Conservation (phyloP, 2,329 filamentous ascomycete species). For the Pezicula rhizophila region DNA sequence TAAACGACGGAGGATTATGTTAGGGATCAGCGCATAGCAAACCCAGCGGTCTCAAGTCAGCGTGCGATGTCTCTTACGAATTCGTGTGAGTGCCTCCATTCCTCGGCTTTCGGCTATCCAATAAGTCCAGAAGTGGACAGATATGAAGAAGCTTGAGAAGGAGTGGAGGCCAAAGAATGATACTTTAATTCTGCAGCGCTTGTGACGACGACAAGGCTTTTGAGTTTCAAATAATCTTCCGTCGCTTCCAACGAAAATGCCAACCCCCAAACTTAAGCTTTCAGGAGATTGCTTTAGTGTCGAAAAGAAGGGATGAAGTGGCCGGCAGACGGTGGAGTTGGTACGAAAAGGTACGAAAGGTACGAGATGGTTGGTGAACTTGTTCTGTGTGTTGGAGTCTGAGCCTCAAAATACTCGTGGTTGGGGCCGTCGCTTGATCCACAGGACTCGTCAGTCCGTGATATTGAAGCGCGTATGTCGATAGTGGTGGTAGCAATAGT, state of each 20-base stretch:
- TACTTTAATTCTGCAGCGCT: not conserved
- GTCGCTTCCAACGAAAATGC: not conserved
- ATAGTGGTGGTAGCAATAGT: not conserved
- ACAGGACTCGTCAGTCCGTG: constrained; percentile 9
- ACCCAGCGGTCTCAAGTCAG: too few relatives aligned
- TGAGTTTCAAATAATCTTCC: not conserved
- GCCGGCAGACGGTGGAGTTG: not conserved
- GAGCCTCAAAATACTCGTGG: constrained; percentile 1
- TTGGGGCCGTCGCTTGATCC: constrained; percentile 1
- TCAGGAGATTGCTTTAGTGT: too few relatives aligned
- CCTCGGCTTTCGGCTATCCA: too few relatives aligned
- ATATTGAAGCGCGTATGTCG: not conserved
- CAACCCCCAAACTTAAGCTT: not conserved
- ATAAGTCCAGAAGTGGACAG: too few relatives aligned
- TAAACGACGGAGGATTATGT: too few relatives aligned
- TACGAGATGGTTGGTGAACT: too few relatives aligned
- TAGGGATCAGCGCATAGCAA: too few relatives aligned
- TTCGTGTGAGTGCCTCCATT: too few relatives aligned
- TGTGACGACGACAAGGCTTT: not conserved
- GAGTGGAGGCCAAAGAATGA: not conserved
- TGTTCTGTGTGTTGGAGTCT: not conserved
- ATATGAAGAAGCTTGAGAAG: too few relatives aligned
- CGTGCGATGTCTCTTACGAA: too few relatives aligned
- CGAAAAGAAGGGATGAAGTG: too few relatives aligned
- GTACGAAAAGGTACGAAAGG: too few relatives aligned